Base-by-base conservation (phyloP, 192 early-diverging fungal species). In the Mortierella alpina region DNA sequence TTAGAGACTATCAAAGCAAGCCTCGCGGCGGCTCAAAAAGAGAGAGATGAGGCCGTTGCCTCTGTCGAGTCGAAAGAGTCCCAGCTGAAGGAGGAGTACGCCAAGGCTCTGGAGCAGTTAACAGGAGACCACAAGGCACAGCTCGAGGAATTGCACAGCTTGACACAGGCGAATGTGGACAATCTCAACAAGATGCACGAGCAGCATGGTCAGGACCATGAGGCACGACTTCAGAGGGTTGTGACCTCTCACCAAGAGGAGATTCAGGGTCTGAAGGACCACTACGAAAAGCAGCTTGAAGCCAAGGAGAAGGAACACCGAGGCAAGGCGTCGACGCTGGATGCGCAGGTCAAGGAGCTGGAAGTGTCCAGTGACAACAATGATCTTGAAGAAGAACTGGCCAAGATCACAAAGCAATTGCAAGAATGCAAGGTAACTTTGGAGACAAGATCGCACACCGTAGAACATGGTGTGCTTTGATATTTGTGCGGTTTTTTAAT, bases 171-270 rank as follows among this genome's bases (percentile, higher is more conserved):
- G 18, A 72, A 83, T 62, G 66, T 68, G 63, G 72, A 73, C 13
- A 78, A 72, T 64, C 69, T 83, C 66, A 67, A 49, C 46, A 75
- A 66, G 56, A 72, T 83, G 82, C 82, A 76, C 15, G 68, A 71
- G 61, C 70, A 77, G 47, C 82, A 83, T n/a, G 63, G 63, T 3
- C 72, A 75, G 62, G 80, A 82, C 56, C 80, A 76, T 13, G 63
- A 74, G 69, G 59, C 63, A 7, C 74, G 74, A 11, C 53, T 73
- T 17, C 64, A 56, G 20, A 44, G 52, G n/a, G 73, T 78, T 17
- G 17, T 63, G 40, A 54, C 64, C 1, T 72, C 77, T 0, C 77
- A 80, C 41, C 52, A 80, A n/a, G 77, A 80, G 20, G 77, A 80
- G 55, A 39, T 80, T 49, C 44, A 72, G 1, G 70, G 72, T 13